These are phyloP conservation scores for Penicillium daleae DNA, from an alignment of 495 filamentous ascomycete species.

Conservation along the genomic window DNA sequence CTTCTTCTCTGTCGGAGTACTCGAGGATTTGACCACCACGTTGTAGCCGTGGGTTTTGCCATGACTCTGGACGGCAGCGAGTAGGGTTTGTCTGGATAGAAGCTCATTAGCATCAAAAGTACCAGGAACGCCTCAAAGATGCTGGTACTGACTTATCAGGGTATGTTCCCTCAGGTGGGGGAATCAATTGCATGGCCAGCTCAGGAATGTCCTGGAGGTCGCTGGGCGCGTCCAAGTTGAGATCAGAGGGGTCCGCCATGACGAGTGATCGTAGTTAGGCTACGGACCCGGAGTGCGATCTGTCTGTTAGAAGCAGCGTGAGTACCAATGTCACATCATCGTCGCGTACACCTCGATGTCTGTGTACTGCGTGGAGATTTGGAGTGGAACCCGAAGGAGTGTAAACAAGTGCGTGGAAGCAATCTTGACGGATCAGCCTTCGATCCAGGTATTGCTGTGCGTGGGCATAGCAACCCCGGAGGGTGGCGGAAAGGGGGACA, in stretches of 20 bases:
- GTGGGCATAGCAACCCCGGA: conserved; percentile 42
- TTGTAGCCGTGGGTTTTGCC: conserved; percentile 53
- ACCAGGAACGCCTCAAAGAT: background rate
- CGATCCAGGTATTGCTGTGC: conserved; percentile 37
- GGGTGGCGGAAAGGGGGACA: conserved; percentile 12
- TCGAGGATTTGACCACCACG: conserved; percentile 54
- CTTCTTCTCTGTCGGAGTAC: conserved; percentile 52
- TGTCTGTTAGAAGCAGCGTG: conserved; percentile 13
- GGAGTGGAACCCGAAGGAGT: conserved; percentile 17
- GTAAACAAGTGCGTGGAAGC: conserved; percentile 52
- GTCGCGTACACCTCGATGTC: conserved; percentile 4
- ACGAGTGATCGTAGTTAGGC: conserved; percentile 22
- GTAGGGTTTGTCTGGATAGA: conserved; percentile 37
- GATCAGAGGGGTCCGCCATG: conserved; percentile 49
- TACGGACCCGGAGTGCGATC: conserved; percentile 14
- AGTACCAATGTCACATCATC: conserved; percentile 26
- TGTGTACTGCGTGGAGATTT: conserved; percentile 10
- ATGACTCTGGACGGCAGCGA: conserved; percentile 48
- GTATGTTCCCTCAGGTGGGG: conserved; percentile 49
- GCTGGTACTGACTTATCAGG: conserved; percentile 47
- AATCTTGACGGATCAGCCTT: conserved; percentile 28
- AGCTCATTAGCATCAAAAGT: conserved; percentile 1
- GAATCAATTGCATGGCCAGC: conserved; percentile 47
- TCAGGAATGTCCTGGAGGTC: conserved; percentile 56
- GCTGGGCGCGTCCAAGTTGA: conserved; percentile 52